phyloP scores from a whole-genome alignment of 148 eudicot genomes.

The Cornus kousa region DNA sequence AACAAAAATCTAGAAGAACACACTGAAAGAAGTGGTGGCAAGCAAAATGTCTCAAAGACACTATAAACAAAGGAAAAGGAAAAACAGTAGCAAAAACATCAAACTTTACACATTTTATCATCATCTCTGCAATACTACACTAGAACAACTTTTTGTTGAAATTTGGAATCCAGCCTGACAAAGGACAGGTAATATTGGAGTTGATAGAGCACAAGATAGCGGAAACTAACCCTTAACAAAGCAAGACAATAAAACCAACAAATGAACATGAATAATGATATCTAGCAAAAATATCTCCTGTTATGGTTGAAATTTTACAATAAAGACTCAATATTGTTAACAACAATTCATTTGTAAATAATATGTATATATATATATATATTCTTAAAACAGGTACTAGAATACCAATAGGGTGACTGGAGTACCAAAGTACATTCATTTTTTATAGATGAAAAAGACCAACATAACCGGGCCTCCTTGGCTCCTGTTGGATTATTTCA shows the following conservation, averaged over 20 bases:
- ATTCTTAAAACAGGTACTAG: too few species aligned
- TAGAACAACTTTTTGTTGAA: neutral
- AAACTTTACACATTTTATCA: neutral
- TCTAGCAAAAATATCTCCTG: neutral
- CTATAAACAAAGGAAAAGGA: neutral
- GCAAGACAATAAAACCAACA: neutral
- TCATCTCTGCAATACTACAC: neutral
- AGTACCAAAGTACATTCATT: neutral
- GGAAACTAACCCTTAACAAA: neutral
- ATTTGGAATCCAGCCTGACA: neutral
- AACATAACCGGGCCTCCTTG: neutral
- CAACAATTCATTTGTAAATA: too few species aligned
- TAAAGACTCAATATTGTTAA: too few species aligned
- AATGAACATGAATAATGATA: neutral
- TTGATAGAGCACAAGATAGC: constrained; percentile 2
- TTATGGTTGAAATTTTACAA: too few species aligned
- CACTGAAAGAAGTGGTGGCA: neutral
- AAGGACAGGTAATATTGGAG: neutral
- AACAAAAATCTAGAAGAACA: neutral
- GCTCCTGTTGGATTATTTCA: too few species aligned
- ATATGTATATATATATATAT: too few species aligned
- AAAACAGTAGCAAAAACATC: neutral
- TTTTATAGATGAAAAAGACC: neutral
- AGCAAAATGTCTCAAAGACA: neutral
- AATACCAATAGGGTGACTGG: neutral